Base-by-base conservation (phyloP, 805 yeast genomes). In the Grigorovia jiainica region DNA sequence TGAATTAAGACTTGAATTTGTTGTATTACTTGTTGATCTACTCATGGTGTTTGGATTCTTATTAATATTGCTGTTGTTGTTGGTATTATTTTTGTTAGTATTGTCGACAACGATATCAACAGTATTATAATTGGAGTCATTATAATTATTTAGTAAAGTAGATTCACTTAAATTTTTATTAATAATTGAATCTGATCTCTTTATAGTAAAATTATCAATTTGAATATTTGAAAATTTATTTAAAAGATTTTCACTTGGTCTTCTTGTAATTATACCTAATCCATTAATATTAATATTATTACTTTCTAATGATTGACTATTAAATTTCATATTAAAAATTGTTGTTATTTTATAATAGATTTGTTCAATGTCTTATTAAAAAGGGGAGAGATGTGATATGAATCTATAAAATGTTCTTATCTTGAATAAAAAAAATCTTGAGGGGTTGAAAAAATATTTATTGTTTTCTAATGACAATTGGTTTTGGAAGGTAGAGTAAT, bases 161-260 rank as follows among this genome's bases (percentile, higher is more conserved):
- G 31, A 27, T 6, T 15, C n/a, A 27, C 31, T 27, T 10, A 27
- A 11, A 11, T 27, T 15, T 6, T n/a, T 27, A 15, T 27, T 27
- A 10, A 15, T 27, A 13, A 15, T n/a, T 3, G 16, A 13, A 27
- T 27, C n/a, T 10, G 31, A 27, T 13, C 31, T 27, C 6, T n/a
- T 11, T 10, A 27, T 27, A 15, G 31, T 13, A 4, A 13, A n/a
- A 27, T 27, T 27, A 11, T 27, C 31, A 13, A 27, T 13, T 13
- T 27, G 16, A 27, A 13, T 13, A 13, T 27, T 34, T 3, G 37
- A n/a, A 20, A 34, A 34, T 20, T n/a, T 19, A 16, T 35, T 24
- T 5, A 27, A 37, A 4, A 37, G 13, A 18, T 29, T 37, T 27
- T 37, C 39, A 19, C 43, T 40, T 15, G 43, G 43, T 29, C 43